Evolutionary conservation across 2,329 filamentous ascomycete genomes (phyloP), one percentile per base, ranked within the genome.

Genomic region (Trichoderma semiorbis): DNA sequence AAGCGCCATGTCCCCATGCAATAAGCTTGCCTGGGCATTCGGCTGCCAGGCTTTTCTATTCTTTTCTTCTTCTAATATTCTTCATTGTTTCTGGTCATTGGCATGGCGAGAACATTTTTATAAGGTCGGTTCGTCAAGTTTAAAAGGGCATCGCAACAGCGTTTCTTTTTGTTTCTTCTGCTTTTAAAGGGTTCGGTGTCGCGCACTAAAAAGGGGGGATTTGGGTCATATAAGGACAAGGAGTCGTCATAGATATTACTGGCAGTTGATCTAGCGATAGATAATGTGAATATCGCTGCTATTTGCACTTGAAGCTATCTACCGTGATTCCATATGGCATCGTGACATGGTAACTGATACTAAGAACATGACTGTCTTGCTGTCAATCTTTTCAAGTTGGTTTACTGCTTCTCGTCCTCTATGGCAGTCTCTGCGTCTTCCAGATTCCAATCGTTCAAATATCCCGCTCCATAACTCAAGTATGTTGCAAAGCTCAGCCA

Each of bases 401-500:
- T 34, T 36, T 73, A 57, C 72, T 78, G 36, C 69, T 73, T 71
- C 14, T 55, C 68, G 69, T 43, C 60, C 34, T 74, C 73, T 72
- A 77, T 76, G 8, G 14, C 50, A 16, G 43, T 62, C 68, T 77
- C 74, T 69, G 80, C 81, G 26, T 78, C 78, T 58, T 79, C 79
- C 72, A 92, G 82, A 75, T 89, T 85, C 92, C 92, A 94, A 63
- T 84, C 81, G 79, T 94, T 94, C 80, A 94, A 79, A 74, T 91
- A 84, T 1, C 91, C 90, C 3, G 90, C 86, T 0, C 90, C 90
- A 1, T 88, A 89, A 77, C 90, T 93, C 67, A 98, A 84, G 79
- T 98, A 98, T 0, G 92, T 94, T 36, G 94, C 95, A 79, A 97
- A 98, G 68, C 90, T 85, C 76, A 98, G 83, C 95, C 95, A 98